These are phyloP conservation scores for Neopestalotiopsis sp. DNA, from an alignment of 2,329 filamentous ascomycete species.

Conservation along the genomic window DNA sequence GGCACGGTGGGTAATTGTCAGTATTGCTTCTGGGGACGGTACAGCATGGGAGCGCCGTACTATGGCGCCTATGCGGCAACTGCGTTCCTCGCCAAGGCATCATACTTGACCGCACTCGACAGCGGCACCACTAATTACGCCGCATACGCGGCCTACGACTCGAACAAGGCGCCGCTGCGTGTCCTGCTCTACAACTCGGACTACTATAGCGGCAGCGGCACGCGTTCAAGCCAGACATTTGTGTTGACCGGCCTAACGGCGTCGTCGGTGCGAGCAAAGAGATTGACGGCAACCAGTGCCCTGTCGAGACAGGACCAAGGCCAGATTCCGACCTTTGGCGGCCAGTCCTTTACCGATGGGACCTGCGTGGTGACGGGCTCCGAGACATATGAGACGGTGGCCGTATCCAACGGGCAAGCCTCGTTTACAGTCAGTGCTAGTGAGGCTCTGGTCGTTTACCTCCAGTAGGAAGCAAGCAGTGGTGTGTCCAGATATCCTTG, in stretches of 20 bases:
- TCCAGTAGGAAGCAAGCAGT: constrained; percentile 34
- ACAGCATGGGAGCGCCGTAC: constrained; percentile 56
- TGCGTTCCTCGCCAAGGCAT: constrained; percentile 48
- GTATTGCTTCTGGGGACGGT: constrained; percentile 40
- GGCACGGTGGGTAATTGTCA: constrained; percentile 58
- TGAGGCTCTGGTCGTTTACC: constrained; percentile 54
- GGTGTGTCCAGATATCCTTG: not conserved
- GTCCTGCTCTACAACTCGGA: constrained; percentile 53
- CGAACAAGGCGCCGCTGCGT: constrained; percentile 40
- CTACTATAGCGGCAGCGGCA: constrained; percentile 43
- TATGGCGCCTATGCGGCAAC: constrained; percentile 56
- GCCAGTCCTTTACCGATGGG: constrained; percentile 51
- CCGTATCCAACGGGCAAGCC: constrained; percentile 41
- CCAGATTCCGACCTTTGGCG: constrained; percentile 48
- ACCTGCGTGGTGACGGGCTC: constrained; percentile 49
- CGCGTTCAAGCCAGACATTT: constrained; percentile 44
- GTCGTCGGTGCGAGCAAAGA: constrained; percentile 44
- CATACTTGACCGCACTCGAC: constrained; percentile 52
- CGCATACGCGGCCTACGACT: constrained; percentile 51
- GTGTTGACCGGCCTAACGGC: constrained; percentile 47
- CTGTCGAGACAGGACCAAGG: constrained; percentile 50
- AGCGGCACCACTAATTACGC: constrained; percentile 47
- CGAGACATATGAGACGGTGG: constrained; percentile 43
- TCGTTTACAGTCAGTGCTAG: constrained; percentile 49
- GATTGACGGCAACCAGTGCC: constrained; percentile 50